Conservation (phyloP, 2,329 filamentous ascomycete genomes). For the Ascosphaera aggregata region DNA sequence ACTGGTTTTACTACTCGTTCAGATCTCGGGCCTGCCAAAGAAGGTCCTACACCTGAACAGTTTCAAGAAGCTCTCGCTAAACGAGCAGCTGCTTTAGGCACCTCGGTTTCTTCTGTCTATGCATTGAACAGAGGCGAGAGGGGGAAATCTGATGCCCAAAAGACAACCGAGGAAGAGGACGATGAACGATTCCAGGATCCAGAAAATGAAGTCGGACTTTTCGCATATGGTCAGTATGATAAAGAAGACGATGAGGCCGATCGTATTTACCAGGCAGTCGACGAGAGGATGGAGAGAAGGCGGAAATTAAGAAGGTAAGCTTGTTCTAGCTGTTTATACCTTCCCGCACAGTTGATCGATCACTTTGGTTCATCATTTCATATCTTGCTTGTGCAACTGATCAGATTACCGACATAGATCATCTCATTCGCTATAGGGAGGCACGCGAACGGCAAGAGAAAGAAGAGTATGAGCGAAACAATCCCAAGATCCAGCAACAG, state of each 20-base stretch:
- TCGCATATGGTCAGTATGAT: slow-evolving; percentile 88
- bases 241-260: slow-evolving; percentile 96
- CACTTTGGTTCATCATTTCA: slow-evolving; percentile 40
- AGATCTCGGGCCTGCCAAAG: slow-evolving; percentile 80
- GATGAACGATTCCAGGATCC: slow-evolving; percentile 81
- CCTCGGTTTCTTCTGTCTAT: slow-evolving; percentile 47
- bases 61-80: slow-evolving; percentile 96
- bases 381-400: slow-evolving; percentile 31
- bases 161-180: slow-evolving; percentile 50
- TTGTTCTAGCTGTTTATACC: slow-evolving; percentile 4
- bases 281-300: slow-evolving; percentile 89
- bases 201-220: slow-evolving; percentile 88
- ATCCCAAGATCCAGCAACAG: slow-evolving; percentile 94
- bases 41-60: slow-evolving; percentile 91
- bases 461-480: slow-evolving; percentile 90
- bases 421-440: slow-evolving; percentile 49
- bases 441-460: slow-evolving; percentile 73
- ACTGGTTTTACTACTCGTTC: slow-evolving; percentile 96
- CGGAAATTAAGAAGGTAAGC: slow-evolving; percentile 67
- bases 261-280: slow-evolving; percentile 81
- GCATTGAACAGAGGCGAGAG: slow-evolving; percentile 39
- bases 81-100: slow-evolving; percentile 60
- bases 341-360: slow-evolving; percentile 7
- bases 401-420: slow-evolving; percentile 53
- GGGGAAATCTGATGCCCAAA: slow-evolving; percentile 29